A percentile compares a stretch with the other conserved stretches of the same genome.
Evolutionary conservation across 176 grass and related monocot genomes (phyloP).

Genomic region (Paspalum notatum): DNA sequence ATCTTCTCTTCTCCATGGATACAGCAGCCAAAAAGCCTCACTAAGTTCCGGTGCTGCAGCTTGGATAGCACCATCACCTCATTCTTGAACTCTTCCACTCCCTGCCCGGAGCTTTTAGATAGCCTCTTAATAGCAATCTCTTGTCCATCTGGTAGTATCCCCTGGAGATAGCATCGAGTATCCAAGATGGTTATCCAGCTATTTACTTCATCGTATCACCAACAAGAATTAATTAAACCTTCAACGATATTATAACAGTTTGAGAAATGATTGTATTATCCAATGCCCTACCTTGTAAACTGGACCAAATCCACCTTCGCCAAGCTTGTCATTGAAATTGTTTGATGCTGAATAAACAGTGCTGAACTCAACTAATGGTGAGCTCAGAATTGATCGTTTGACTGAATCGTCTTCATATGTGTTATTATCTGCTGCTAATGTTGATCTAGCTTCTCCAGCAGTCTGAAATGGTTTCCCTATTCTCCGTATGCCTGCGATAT

Average conservation of each 20-base stretch:
- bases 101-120: conserved; percentile 58
- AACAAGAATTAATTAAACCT: background rate
- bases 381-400: conserved; percentile 39
- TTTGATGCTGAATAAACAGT: conserved; percentile 58
- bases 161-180: conserved; percentile 43
- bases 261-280: background rate
- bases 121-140: conserved; percentile 78
- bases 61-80: conserved; percentile 70
- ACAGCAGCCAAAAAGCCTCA: conserved; percentile 70
- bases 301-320: conserved; percentile 68
- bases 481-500: conserved; percentile 36
- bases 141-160: conserved; percentile 63
- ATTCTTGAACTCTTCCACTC: conserved; percentile 69
- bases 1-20: conserved; percentile 78
- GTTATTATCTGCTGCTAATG: conserved; percentile 33
- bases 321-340: conserved; percentile 72
- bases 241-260: background rate
- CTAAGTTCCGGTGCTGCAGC: conserved; percentile 73
- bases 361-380: conserved; percentile 62
- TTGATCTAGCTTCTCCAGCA: conserved; percentile 33
- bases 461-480: conserved; percentile 4
- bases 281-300: conserved; percentile 69
- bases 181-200: conserved; percentile 15
- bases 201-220: background rate
- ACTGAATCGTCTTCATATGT: conserved; percentile 31